These are phyloP conservation scores for Aspergillus bertholletiae DNA, from an alignment of 495 filamentous ascomycete genomes.

Conservation along the genomic window DNA sequence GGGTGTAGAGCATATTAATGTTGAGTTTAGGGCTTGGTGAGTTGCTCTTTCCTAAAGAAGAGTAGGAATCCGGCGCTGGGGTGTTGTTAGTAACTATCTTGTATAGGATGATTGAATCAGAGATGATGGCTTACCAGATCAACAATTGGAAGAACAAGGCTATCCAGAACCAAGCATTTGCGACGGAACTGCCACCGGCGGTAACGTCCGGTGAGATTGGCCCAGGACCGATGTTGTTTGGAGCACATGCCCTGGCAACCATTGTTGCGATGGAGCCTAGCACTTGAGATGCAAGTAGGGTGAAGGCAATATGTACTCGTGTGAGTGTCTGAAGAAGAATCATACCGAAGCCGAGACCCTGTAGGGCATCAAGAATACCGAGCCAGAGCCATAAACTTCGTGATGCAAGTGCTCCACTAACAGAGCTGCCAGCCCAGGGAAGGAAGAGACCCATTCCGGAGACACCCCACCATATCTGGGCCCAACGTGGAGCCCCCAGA, in stretches of 20 bases:
- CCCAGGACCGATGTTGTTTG: conserved; percentile 47
- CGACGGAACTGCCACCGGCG: conserved; percentile 42
- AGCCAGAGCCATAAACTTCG: conserved; percentile 51
- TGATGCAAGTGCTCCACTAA: conserved; percentile 41
- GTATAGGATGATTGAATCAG: background rate
- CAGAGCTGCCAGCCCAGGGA: conserved; percentile 46
- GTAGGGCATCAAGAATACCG: conserved; percentile 44
- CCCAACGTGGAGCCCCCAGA: conserved; percentile 48
- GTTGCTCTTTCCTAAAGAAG: conserved; percentile 71
- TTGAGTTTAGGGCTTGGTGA: conserved; percentile 66
- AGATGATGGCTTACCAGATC: conserved; percentile 49
- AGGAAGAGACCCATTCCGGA: conserved; percentile 44
- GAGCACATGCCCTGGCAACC: conserved; percentile 41
- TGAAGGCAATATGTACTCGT: conserved; percentile 48
- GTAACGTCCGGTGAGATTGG: conserved; percentile 46
- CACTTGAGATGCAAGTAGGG: conserved; percentile 46
- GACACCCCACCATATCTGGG: conserved; percentile 51
- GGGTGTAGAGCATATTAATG: no score
- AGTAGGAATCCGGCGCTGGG: conserved; percentile 57
- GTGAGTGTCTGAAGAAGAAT: conserved; percentile 49
- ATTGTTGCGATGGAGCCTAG: conserved; percentile 51
- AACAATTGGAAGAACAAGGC: conserved; percentile 56
- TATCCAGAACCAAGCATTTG: conserved; percentile 64
- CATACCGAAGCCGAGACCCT: conserved; percentile 51
- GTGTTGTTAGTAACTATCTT: conserved; percentile 2